These are phyloP conservation scores for Trapa bicornis DNA, from an alignment of 345 rosid species.

Conservation along the genomic window DNA sequence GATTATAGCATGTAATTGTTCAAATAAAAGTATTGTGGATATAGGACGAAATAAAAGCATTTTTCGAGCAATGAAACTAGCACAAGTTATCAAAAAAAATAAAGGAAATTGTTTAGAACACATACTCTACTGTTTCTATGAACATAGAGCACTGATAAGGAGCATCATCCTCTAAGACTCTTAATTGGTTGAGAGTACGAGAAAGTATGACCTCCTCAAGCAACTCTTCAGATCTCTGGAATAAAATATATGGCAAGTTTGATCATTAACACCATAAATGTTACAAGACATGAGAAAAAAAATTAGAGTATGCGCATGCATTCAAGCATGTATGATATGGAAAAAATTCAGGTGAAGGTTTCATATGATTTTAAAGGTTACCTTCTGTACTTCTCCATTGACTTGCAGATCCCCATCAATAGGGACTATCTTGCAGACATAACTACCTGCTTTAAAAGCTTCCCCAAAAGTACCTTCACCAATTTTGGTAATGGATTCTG, in stretches of 20 bases:
- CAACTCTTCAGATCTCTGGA: slow-evolving; percentile 90
- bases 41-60: slow-evolving; percentile 1
- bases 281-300: neutral
- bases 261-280: neutral
- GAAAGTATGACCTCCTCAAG: slow-evolving; percentile 88
- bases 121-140: slow-evolving; percentile 79
- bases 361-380: slow-evolving; percentile 10
- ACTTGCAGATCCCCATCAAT: slow-evolving; percentile 79
- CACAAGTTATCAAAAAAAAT: no score
- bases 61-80: no score
- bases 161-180: slow-evolving; percentile 23
- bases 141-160: slow-evolving; percentile 48
- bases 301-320: neutral
- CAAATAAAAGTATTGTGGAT: neutral
- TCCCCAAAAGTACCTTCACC: slow-evolving; percentile 99
- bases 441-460: slow-evolving; percentile 67
- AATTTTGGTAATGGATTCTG: slow-evolving; percentile 54
- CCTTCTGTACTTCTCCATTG: slow-evolving; percentile 94
- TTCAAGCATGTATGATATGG: neutral
- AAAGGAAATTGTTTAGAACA: slow-evolving; percentile 8
- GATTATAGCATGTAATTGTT: neutral
- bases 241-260: slow-evolving; percentile 6
- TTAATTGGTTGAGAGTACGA: slow-evolving; percentile 55
- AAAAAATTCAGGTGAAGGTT: neutral
- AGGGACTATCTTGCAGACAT: slow-evolving; percentile 94